phyloP scores from a whole-genome alignment of 1,284 basidiomycete genomes.

The Stygiomarasmius scandens region DNA sequence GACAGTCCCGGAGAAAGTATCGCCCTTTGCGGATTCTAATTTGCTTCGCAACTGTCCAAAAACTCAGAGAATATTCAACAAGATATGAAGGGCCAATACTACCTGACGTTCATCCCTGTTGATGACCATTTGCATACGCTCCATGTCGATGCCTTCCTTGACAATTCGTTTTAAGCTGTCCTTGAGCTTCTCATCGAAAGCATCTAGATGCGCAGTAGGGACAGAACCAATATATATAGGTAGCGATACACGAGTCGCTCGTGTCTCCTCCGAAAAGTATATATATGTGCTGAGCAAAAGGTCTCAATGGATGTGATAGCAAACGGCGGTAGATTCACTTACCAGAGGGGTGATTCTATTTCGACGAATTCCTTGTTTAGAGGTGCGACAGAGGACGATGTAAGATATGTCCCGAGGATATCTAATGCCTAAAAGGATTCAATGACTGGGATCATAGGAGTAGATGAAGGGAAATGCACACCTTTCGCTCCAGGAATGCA shows the following conservation, averaged over 20 bases:
- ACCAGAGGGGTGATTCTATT: constrained; percentile 89
- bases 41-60: constrained; percentile 66
- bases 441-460: background rate
- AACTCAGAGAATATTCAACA: no score
- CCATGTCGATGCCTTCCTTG: constrained; percentile 86
- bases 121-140: constrained; percentile 87
- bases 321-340: constrained; percentile 24
- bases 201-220: constrained; percentile 77
- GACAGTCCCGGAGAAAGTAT: constrained; percentile 71
- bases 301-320: no score
- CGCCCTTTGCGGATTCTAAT: constrained; percentile 77
- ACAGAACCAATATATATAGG: constrained; percentile 85
- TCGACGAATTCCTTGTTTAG: constrained; percentile 95
- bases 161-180: constrained; percentile 75
- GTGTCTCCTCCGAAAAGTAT: constrained; percentile 79
- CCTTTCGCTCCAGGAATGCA: constrained; percentile 79
- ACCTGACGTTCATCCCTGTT: constrained; percentile 88
- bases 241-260: constrained; percentile 77
- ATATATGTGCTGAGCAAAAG: constrained; percentile 68
- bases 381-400: constrained; percentile 87
- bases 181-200: constrained; percentile 73
- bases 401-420: constrained; percentile 86
- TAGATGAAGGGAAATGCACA: constrained; percentile 27
- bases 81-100: constrained; percentile 15
- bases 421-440: constrained; percentile 70